Conservation (phyloP, 495 filamentous ascomycete species). For the Elaphomyces granulatus region DNA sequence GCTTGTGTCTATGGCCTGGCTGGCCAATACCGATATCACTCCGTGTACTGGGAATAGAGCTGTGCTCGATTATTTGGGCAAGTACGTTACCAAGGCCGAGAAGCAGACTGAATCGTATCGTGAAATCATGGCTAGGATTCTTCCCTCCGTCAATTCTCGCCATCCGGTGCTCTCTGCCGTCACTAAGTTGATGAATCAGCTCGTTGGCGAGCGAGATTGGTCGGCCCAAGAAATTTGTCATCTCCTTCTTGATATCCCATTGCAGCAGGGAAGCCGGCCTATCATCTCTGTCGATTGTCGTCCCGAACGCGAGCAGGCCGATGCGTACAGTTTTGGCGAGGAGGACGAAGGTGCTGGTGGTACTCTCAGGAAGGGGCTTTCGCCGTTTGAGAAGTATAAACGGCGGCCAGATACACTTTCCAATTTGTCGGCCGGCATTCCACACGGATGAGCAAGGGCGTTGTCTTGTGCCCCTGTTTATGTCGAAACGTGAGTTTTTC, state of each 20-base stretch:
- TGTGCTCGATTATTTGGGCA: neutral
- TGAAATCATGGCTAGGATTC: neutral
- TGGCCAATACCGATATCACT: neutral
- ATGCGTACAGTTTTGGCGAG: neutral
- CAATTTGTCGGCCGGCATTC: neutral
- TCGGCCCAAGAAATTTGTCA: neutral
- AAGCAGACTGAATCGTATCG: neutral
- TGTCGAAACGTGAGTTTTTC: slow-evolving; percentile 3
- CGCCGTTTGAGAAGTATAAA: neutral
- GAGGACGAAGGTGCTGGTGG: neutral
- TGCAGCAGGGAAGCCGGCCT: neutral
- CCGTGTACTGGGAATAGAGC: neutral
- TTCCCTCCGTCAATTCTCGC: neutral
- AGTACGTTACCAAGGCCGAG: neutral
- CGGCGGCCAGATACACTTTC: neutral
- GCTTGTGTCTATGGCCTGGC: neutral
- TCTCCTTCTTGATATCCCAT: neutral
- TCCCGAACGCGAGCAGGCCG: neutral
- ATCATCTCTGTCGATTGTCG: neutral
- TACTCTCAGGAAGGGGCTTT: neutral
- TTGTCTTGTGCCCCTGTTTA: slow-evolving; percentile 4
- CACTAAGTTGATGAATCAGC: neutral
- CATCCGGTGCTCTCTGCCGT: neutral
- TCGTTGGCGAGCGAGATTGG: neutral
- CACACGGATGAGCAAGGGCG: too few relatives aligned